Percentiles rank a stretch among this genome's conserved stretches.
phyloP scores from a whole-genome alignment of 805 yeast species.

The Saccharomycopsis selenospora region DNA sequence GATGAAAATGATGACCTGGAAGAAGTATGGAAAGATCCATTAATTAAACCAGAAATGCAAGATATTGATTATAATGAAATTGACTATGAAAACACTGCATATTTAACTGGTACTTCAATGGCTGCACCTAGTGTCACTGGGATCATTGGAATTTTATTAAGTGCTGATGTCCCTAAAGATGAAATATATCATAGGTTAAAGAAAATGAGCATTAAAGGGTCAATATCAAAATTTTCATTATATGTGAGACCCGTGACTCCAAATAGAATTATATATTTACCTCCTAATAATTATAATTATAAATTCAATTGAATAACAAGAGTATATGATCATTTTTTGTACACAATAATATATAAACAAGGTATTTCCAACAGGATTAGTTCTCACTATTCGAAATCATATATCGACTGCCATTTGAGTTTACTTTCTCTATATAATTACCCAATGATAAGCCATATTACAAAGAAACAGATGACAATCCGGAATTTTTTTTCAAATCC shows the following conservation, averaged over 20 bases:
- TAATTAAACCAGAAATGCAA: slow-evolving; percentile 8
- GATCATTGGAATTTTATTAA: slow-evolving; percentile 45
- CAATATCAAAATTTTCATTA: slow-evolving; percentile 40
- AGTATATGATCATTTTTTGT: too few species aligned
- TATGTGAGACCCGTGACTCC: slow-evolving; percentile 49
- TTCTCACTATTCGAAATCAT: too few species aligned
- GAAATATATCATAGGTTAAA: slow-evolving; percentile 38
- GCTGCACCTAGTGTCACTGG: slow-evolving; percentile 74
- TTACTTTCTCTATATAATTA: too few species aligned
- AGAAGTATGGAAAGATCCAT: too few species aligned
- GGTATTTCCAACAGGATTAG: too few species aligned
- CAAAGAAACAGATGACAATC: too few species aligned
- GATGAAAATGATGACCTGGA: background rate
- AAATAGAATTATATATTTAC: slow-evolving; percentile 39
- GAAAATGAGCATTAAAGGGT: slow-evolving; percentile 40
- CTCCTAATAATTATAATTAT: background rate
- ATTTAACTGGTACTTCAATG: slow-evolving; percentile 74
- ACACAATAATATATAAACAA: too few species aligned
- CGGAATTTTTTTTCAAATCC: too few species aligned
- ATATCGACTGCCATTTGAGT: too few species aligned
- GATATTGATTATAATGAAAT: background rate
- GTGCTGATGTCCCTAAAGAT: slow-evolving; percentile 39
- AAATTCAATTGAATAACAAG: too few species aligned
- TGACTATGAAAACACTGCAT: background rate
- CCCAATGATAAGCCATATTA: too few species aligned